A percentile compares a stretch with the other conserved stretches of the same genome.
phyloP scores from a whole-genome alignment of 2,329 filamentous ascomycete genomes.

The Magnaporthales sp. region DNA sequence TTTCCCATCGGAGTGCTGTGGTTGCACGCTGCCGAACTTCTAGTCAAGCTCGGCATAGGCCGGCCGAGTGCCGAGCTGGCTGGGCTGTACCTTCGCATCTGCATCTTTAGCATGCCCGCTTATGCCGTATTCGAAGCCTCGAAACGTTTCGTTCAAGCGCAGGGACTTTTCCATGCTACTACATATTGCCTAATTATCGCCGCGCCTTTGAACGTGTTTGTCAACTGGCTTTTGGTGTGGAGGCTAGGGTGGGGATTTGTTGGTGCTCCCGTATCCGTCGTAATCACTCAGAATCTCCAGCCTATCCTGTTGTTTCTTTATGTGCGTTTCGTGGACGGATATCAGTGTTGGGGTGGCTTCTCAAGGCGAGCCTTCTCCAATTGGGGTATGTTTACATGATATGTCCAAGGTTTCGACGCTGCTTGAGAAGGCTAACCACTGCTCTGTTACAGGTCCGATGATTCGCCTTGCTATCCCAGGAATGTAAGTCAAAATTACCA shows the following conservation, averaged over 20 bases:
- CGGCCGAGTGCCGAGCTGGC: slow-evolving; percentile 68
- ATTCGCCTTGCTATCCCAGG: slow-evolving; percentile 80
- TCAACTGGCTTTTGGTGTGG: slow-evolving; percentile 79
- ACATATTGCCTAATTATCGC: slow-evolving; percentile 70
- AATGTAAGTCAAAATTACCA: slow-evolving; percentile 55
- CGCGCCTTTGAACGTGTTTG: slow-evolving; percentile 65
- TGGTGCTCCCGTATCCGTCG: slow-evolving; percentile 71
- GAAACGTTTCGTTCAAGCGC: slow-evolving; percentile 75
- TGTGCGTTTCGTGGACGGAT: slow-evolving; percentile 61
- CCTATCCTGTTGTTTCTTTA: slow-evolving; percentile 66
- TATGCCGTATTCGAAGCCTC: slow-evolving; percentile 69
- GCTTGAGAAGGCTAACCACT: not conserved
- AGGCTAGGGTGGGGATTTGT: slow-evolving; percentile 58
- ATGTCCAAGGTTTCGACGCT: too few relatives aligned
- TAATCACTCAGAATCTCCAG: slow-evolving; percentile 66
- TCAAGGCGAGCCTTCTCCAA: slow-evolving; percentile 61
- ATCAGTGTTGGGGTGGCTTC: slow-evolving; percentile 75
- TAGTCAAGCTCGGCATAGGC: slow-evolving; percentile 46
- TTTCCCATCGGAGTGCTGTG: slow-evolving; percentile 64
- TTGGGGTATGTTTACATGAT: slow-evolving; percentile 54
- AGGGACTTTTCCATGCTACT: slow-evolving; percentile 72
- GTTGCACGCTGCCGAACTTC: slow-evolving; percentile 57
- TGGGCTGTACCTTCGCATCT: slow-evolving; percentile 63
- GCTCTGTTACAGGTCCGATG: slow-evolving; percentile 49
- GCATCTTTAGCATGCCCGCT: slow-evolving; percentile 63